Evolutionary conservation across 495 filamentous ascomycete species (phyloP), one percentile per base, ranked within the genome.

Genomic region (Podospora appendiculata): DNA sequence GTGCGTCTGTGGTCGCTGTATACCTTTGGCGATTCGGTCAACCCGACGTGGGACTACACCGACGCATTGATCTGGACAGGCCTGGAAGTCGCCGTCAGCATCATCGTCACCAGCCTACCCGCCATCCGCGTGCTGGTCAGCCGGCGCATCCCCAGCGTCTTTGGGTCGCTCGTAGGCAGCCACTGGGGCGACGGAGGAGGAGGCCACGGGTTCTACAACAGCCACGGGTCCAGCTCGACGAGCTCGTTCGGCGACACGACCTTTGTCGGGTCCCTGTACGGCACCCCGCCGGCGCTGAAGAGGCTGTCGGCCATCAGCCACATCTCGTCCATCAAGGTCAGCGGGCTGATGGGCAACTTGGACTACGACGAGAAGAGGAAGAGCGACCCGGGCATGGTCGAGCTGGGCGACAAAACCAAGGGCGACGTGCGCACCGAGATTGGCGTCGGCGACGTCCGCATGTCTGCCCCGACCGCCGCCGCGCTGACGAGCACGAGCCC

Each of bases 41-140:
- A 73, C 44, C 59, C 70, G 16, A 70, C 67, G 42, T 68, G 68
- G 67, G 70, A 73, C 52, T 70, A 70, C 48, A 62, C 68, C 16
- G 60, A 70, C 40, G 54, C 53, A 0, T 53, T 67, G 32, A 64
- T 70, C 36, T 73, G 69, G 64, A 70, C 67, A 0, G 64, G 67
- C 6, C 53, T 73, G 44, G 70, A 73, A 54, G 63, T 70, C 6
- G 61, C 66, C 5, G 62, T 73, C 6, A 63, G 65, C 25, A 67
- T 73, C 34, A 66, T 68, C 41, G 62, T 67, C 35, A 60, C 65
- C 2, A 66, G 62, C 47, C 55, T 73, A 52, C 70, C 70, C 14
- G 64, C 68, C 2, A 62, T 69, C 6, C 58, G 67, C n/a, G 65
- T 66, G 1, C 59, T 73, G 42, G 51, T 69, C 48, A 58, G 51